These are phyloP conservation scores for Microdochium bolleyi DNA, from an alignment of 2,329 filamentous ascomycete species.

Conservation along the genomic window DNA sequence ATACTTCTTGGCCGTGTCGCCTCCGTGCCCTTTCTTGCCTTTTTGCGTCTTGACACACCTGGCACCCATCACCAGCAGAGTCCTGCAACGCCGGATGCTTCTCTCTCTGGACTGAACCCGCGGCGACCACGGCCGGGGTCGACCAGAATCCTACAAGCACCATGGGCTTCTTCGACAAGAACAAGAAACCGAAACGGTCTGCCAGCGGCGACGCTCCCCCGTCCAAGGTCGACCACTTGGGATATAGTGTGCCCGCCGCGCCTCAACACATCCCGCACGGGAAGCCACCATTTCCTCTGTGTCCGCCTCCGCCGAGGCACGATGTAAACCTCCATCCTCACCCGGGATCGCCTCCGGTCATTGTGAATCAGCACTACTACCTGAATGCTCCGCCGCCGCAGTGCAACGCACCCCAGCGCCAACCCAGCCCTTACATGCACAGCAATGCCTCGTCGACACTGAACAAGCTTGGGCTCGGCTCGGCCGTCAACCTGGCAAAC, in stretches of 20 bases:
- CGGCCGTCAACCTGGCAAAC: constrained; percentile 33
- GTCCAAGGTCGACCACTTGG: constrained; percentile 10
- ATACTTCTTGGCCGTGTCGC: background rate
- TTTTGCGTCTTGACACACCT: background rate
- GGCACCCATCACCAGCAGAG: too few relatives aligned
- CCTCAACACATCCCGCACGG: constrained; percentile 1
- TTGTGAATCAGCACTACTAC: constrained; percentile 47
- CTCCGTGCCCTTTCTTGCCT: background rate
- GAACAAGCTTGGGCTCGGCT: constrained; percentile 27
- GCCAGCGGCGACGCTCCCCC: constrained; percentile 10
- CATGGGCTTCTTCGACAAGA: constrained; percentile 21
- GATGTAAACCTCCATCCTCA: constrained; percentile 4
- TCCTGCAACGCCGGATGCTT: too few relatives aligned
- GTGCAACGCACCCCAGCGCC: constrained; percentile 5
- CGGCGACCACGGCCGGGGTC: too few relatives aligned
- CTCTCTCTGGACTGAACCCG: too few relatives aligned
- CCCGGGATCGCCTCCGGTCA: constrained; percentile 23
- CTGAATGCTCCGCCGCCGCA: constrained; percentile 18
- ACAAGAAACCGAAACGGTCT: constrained; percentile 5
- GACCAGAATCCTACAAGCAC: background rate
- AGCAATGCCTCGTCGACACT: constrained; percentile 12
- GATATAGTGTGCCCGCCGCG: constrained; percentile 3
- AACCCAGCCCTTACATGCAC: constrained; percentile 8
- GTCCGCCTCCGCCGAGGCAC: constrained; percentile 1
- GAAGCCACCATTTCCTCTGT: background rate